Evolutionary conservation across 73 alveolate species (phyloP).

Genomic region (Tetrahymena borealis): DNA sequence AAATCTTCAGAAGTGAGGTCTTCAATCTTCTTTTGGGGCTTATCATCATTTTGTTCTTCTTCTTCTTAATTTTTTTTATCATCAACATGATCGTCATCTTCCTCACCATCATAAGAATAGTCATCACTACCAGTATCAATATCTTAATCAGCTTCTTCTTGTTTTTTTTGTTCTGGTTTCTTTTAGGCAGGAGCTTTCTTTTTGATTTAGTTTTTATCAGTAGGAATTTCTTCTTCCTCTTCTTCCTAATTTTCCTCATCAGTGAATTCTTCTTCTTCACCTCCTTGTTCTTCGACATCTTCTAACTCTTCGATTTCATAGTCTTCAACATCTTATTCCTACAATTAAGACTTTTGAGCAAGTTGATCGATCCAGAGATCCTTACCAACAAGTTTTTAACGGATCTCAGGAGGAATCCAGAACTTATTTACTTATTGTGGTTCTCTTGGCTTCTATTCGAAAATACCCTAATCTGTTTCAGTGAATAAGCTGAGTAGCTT

Average conservation of each 20-base stretch:
- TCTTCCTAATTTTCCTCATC: background rate
- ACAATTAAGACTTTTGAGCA: background rate
- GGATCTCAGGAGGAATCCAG: background rate
- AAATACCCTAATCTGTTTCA: background rate
- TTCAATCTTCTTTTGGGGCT: background rate
- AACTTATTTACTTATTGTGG: background rate
- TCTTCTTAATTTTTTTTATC: background rate
- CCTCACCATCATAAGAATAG: background rate
- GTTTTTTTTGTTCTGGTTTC: background rate
- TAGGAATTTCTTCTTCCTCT: background rate
- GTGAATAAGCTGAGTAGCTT: background rate
- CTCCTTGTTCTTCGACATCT: background rate
- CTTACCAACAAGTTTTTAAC: background rate
- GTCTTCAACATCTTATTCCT: background rate
- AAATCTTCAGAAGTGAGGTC: background rate
- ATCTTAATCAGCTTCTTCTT: background rate
- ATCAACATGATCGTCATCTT: background rate
- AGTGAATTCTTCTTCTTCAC: background rate
- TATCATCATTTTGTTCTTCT: background rate
- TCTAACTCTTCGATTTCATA: background rate
- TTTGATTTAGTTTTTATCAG: background rate
- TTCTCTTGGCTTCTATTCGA: background rate
- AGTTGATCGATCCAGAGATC: background rate
- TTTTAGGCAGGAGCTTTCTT: background rate
- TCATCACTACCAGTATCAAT: background rate